Base-by-base conservation (phyloP, 1,139 yeast species). In the Sugiyamaella neomexicana region DNA sequence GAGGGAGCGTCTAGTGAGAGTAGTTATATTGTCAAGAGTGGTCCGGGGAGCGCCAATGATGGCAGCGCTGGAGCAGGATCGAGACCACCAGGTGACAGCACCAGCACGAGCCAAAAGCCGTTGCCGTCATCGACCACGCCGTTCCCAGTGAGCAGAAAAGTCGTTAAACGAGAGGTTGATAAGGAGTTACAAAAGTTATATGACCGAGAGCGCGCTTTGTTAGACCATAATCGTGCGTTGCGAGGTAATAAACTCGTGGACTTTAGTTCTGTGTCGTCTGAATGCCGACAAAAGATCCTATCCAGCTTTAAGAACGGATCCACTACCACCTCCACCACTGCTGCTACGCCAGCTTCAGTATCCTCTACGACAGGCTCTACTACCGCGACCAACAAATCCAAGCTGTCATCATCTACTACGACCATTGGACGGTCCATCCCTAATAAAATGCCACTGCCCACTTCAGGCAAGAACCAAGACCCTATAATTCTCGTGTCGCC, bases 401-500 rank as follows among this genome's bases (percentile, higher is more conserved):
- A 38, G 9, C 16, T 40, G 16, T 15, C 44, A 5, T 10, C 43
- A 8, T 8, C 42, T 5, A 12, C 42, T 2, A 23, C 42, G 6
- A 2, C 41, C 20, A 23, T 5, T 38, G 10, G 51, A 7, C 20
- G 51, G 12, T 23, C 49, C 2, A 42, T 56, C 2, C 25, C 55
- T 15, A 43, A 23, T 27, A 49, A 20, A 53, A 31, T 48, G 38
- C 55, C 46, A 5, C 48, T 44, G 15, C 52, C 52, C 36, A 36
- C 31, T 1, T 39, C 41, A 12, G 52, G 40, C 42, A 58, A 51
- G 29, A 63, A 63, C 59, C 86, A 85, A 61, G 96, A 86, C 65
- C 99, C 99, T n/a, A 90, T 93, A 61, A 89, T 93, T 57, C 75
- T 93, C 50, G 80, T 93, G 38, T 90, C 98, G 1, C 98, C 99